Conservation (phyloP, 148 eudicot species). For the Bassia scoparia region DNA sequence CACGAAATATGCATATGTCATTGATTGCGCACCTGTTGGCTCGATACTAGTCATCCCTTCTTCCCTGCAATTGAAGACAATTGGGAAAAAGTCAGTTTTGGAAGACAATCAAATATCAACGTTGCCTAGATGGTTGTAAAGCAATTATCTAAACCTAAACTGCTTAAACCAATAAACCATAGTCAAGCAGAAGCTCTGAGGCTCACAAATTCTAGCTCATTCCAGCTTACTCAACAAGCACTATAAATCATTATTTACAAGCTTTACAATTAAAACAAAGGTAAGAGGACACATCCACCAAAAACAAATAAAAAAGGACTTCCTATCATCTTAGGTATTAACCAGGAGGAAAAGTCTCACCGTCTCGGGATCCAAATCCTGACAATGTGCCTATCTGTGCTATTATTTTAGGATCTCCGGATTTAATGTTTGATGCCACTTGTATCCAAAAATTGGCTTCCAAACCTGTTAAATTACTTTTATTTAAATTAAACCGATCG, state of each 20-base stretch:
- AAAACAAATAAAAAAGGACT: too few relatives aligned
- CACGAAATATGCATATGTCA: conserved; percentile 68
- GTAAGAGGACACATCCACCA: too few relatives aligned
- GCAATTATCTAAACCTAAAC: conserved; percentile 7
- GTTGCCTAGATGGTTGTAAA: neutral
- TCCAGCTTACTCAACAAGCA: neutral
- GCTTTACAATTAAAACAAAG: too few relatives aligned
- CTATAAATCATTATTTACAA: neutral
- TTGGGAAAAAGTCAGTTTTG: neutral
- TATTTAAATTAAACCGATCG: conserved; percentile 5
- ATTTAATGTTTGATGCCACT: conserved; percentile 85
- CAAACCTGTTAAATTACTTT: conserved; percentile 56
- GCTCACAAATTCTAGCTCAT: neutral
- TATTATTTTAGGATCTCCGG: conserved; percentile 64
- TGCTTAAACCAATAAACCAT: neutral
- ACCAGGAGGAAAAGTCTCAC: conserved; percentile 35
- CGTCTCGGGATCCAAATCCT: conserved; percentile 92
- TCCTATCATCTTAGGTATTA: too few relatives aligned
- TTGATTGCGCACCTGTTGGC: conserved; percentile 78
- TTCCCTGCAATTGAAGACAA: conserved; percentile 50
- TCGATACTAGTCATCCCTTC: conserved; percentile 96
- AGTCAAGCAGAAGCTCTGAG: neutral
- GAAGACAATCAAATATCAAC: neutral
- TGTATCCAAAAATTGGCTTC: conserved; percentile 74
- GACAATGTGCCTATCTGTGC: conserved; percentile 74